Evolutionary conservation across 2,329 filamentous ascomycete genomes (phyloP).

Genomic region (Monilinia laxa): DNA sequence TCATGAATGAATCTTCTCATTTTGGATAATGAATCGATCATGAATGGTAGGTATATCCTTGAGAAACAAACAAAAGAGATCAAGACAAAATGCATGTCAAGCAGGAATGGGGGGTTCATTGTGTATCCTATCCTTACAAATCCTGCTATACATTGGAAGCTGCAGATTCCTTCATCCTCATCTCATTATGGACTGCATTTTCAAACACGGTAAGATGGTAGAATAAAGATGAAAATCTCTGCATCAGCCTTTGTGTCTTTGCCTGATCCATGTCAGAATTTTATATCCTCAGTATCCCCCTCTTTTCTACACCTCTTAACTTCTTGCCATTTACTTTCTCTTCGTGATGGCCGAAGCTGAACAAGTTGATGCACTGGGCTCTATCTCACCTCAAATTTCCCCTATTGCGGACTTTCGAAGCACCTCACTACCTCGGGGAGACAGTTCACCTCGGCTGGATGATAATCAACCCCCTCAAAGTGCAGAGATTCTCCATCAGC

Average conservation of each 20-base stretch:
- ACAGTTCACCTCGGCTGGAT: conserved; percentile 3
- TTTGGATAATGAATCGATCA: neutral
- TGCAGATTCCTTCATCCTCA: conserved; percentile 12
- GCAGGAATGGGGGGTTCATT: neutral
- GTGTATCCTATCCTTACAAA: neutral
- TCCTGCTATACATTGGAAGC: neutral
- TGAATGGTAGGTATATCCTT: neutral
- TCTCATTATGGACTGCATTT: neutral
- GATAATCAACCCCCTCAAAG: neutral
- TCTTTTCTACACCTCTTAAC: conserved; percentile 8
- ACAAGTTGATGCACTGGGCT: neutral
- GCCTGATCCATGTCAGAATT: neutral
- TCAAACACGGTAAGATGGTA: conserved; percentile 15
- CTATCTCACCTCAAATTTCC: neutral
- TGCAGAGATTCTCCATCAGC: neutral
- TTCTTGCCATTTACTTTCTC: neutral
- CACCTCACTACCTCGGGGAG: neutral
- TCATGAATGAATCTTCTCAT: neutral
- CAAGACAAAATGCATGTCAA: conserved; percentile 2
- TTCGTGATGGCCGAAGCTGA: conserved; percentile 4
- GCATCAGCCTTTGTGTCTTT: conserved; percentile 18
- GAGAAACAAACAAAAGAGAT: neutral
- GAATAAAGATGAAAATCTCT: neutral
- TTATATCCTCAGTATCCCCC: conserved; percentile 9
- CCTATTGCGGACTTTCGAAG: neutral